A percentile compares a stretch with the other conserved stretches of the same genome.
Conservation (phyloP, 225 moss, liverwort and hornwort species). For the Climacium dendroides region DNA sequence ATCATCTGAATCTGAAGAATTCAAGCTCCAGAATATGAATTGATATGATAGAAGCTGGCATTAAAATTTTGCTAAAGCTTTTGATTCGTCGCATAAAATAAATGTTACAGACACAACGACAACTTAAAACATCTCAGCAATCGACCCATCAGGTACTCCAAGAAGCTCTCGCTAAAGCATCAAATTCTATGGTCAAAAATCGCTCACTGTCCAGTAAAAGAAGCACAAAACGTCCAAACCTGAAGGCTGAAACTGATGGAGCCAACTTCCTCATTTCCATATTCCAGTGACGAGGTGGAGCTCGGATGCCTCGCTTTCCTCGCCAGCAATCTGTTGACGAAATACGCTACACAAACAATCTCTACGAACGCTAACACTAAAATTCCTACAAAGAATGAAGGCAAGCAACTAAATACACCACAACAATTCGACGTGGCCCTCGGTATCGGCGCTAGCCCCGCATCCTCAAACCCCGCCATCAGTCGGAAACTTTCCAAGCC, state of each 20-base stretch:
- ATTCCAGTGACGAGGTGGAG: slow-evolving; percentile 24
- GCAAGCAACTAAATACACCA: slow-evolving; percentile 17
- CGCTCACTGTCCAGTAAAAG: background rate
- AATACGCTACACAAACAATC: slow-evolving; percentile 1
- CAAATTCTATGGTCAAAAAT: background rate
- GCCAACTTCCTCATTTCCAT: background rate
- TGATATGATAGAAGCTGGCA: background rate
- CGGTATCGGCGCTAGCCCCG: background rate
- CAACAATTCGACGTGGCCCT: background rate
- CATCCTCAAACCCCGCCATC: slow-evolving; percentile 6
- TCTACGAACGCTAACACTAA: slow-evolving; percentile 20
- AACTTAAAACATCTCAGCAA: background rate
- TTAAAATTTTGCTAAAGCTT: background rate
- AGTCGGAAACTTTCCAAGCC: background rate
- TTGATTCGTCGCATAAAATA: background rate
- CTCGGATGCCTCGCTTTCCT: slow-evolving; percentile 10
- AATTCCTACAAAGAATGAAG: slow-evolving; percentile 34
- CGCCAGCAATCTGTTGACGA: slow-evolving; percentile 7
- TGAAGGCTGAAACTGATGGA: slow-evolving; percentile 38
- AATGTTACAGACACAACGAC: background rate
- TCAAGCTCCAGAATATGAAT: background rate
- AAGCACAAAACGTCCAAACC: background rate
- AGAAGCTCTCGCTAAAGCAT: background rate
- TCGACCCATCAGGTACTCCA: background rate
- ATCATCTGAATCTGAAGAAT: background rate